phyloP scores from a whole-genome alignment of 345 rosid genomes.

The Euphorbia lathyris region DNA sequence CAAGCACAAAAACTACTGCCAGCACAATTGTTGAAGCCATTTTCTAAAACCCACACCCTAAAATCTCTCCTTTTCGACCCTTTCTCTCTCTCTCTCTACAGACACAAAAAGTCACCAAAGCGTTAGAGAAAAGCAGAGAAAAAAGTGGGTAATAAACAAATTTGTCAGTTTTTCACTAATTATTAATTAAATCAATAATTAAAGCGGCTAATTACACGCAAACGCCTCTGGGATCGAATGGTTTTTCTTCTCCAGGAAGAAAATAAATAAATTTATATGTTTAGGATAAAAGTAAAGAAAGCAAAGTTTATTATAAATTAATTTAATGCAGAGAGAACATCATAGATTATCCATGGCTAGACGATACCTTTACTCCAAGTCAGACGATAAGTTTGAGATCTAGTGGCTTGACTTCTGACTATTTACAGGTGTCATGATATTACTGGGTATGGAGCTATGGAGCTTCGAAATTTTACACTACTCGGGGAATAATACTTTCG shows the following conservation, averaged over 20 bases:
- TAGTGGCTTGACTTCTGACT: background rate
- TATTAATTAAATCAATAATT: background rate
- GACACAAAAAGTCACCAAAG: conserved; percentile 1
- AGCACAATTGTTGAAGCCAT: conserved; percentile 72
- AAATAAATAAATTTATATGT: background rate
- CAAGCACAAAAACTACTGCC: conserved; percentile 59
- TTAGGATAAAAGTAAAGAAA: background rate
- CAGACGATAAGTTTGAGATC: background rate
- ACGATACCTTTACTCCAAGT: background rate
- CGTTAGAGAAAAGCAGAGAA: conserved; percentile 1
- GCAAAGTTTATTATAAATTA: background rate
- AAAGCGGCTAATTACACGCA: background rate
- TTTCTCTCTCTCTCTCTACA: background rate
- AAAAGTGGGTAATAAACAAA: background rate
- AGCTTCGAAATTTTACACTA: no score
- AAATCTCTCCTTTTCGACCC: background rate
- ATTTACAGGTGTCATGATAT: background rate
- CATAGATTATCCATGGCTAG: background rate
- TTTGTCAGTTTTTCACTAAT: background rate
- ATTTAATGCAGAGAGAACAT: background rate
- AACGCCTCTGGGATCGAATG: background rate
- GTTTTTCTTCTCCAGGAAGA: conserved; percentile 13
- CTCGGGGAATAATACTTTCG: no score
- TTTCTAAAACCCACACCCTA: conserved; percentile 15
- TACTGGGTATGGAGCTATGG: background rate